These are phyloP conservation scores for Secale cereale DNA, from an alignment of 176 grass and related monocot species.

Conservation along the genomic window DNA sequence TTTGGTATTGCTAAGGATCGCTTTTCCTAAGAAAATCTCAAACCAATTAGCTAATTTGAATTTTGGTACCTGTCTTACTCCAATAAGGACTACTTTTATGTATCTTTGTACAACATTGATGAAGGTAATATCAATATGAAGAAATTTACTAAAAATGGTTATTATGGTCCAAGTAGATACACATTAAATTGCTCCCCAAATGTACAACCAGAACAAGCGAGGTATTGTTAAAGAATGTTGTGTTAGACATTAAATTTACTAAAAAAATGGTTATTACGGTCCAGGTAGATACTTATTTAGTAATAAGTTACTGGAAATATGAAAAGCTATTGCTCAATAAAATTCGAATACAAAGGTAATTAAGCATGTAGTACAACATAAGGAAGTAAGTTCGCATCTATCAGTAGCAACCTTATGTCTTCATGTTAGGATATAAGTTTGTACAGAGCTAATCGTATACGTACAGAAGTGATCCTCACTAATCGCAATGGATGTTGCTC, in stretches of 20 bases:
- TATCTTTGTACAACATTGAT: no score
- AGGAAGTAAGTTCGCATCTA: neutral
- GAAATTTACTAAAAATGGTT: no score
- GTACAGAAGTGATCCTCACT: neutral
- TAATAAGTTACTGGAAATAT: neutral
- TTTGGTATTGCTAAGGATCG: neutral
- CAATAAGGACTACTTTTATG: no score
- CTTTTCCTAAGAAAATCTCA: neutral
- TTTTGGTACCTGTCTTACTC: neutral
- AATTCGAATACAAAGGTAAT: neutral
- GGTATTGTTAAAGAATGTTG: neutral
- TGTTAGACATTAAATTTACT: neutral
- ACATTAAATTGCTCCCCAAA: no score
- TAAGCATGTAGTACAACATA: neutral
- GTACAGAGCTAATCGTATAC: neutral
- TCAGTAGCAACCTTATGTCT: neutral
- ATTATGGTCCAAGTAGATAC: no score
- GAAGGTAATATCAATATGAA: no score
- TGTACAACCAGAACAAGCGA: neutral
- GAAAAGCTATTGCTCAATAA: no score
- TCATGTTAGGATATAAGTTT: neutral
- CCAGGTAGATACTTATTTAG: neutral
- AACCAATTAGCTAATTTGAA: neutral
- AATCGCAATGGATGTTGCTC: no score
- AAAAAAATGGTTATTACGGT: neutral